Conservation (phyloP, 257 asterid species). For the Solanum stenotomum region DNA sequence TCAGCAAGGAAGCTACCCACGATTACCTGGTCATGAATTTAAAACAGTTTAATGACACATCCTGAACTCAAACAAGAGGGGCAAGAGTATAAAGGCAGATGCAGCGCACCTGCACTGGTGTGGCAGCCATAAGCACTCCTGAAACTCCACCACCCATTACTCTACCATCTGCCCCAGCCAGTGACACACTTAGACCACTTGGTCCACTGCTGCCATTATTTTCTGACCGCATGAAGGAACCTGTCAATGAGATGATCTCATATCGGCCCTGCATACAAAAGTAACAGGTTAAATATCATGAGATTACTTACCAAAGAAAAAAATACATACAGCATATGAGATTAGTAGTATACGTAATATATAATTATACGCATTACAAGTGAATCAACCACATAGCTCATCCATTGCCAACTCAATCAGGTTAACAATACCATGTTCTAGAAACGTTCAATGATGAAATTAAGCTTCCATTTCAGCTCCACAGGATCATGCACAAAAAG, state of each 20-base stretch:
- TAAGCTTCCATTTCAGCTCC: not conserved
- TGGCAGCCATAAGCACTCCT: conserved; percentile 75
- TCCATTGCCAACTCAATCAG: not conserved
- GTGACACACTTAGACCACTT: conserved; percentile 54
- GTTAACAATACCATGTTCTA: not conserved
- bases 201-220: conserved; percentile 41
- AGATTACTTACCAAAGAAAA: not conserved
- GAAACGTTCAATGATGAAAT: not conserved
- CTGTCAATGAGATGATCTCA: conserved; percentile 68
- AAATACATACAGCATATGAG: not conserved
- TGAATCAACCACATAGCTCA: not conserved
- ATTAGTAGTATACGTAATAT: not conserved
- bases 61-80: not conserved
- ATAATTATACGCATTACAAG: not conserved
- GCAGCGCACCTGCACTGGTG: conserved; percentile 60
- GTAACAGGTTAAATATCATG: not conserved
- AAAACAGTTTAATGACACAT: not conserved
- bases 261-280: conserved; percentile 61
- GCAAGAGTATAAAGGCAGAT: not conserved
- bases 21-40: conserved; percentile 36
- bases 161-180: conserved; percentile 75
- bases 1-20: conserved; percentile 90
- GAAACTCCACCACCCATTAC: conserved; percentile 92
- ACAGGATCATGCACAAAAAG: not conserved
- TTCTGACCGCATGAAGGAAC: conserved; percentile 61